These are phyloP conservation scores for Pseudognaphalium luteoalbum DNA, from an alignment of 129 eudicot genomes.

Conservation along the genomic window DNA sequence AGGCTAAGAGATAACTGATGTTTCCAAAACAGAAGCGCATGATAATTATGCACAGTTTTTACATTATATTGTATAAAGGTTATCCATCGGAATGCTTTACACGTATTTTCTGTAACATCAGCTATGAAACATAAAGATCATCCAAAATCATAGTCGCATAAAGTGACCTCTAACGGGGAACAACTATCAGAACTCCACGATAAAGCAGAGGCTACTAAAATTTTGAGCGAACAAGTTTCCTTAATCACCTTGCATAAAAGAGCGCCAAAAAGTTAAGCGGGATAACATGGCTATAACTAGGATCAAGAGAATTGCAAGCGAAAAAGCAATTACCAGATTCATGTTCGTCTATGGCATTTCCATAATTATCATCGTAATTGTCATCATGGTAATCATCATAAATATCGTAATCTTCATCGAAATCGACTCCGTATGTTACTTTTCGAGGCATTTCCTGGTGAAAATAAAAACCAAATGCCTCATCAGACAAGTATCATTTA, in stretches of 20 bases:
- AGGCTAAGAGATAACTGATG: neutral
- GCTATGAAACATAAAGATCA: no score
- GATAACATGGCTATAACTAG: constrained; percentile 15
- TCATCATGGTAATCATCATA: constrained; percentile 60
- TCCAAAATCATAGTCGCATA: no score
- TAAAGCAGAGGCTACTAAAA: neutral
- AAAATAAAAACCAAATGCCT: constrained; percentile 6
- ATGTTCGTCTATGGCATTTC: constrained; percentile 36
- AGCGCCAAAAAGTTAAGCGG: constrained; percentile 1
- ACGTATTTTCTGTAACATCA: no score
- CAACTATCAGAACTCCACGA: neutral
- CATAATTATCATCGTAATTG: constrained; percentile 44
- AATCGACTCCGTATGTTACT: constrained; percentile 58
- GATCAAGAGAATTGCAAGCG: constrained; percentile 10
- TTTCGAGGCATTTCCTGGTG: constrained; percentile 79
- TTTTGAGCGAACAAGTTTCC: constrained; percentile 16
- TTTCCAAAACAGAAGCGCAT: neutral
- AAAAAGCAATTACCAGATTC: constrained; percentile 42
- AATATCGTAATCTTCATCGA: constrained; percentile 60
- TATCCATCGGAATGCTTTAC: no score
- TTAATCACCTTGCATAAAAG: neutral
- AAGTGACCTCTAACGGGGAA: no score
- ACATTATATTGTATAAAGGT: no score
- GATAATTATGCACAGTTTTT: neutral
- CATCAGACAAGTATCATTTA: neutral